Evolutionary conservation across 768 basidiomycete species (phyloP), one percentile per base, ranked within the genome.

Genomic region (Leccinum imitatum): DNA sequence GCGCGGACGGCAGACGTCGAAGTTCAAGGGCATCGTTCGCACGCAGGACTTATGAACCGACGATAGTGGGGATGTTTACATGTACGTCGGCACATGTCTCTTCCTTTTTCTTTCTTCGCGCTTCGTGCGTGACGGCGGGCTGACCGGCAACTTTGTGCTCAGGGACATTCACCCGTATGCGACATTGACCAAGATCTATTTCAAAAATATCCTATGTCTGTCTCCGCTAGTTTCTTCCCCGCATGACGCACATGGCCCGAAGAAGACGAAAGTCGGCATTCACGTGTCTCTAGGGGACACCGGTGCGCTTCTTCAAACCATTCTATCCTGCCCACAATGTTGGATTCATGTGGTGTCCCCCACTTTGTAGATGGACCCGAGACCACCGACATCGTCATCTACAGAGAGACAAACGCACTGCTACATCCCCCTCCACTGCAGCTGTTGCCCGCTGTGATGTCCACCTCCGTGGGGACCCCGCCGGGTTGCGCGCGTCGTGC

Each of bases 101-200:
- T 14, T 14, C 33, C 11, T 33, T 13, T 11, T 33, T 4, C 11
- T 37, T 37, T 37, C 35, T 37, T 37, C 14, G 35, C 35, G 3
- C 13, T 13, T 35, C 33, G 33, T 35, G 11, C 33, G 33, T 15
- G 35, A 37, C 35, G 6, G 14, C 35, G 5, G 14, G 14, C 35
- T 37, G 35, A 37, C 35, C 13, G 14, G 11, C n/a, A 17, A 9
- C 44, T 19, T 46, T 19, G 10, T 15, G 14, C 35, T 11, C 59
- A 90, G 89, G 77, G 86, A 90, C 65, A 82, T 92, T 10, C 87
- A 92, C 62, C 87, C 87, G 7, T 75, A 75, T n/a, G 85, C 89
- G 10, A 77, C 78, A 2, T 66, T 91, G 50, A 84, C 84, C 6
- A 79, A 78, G 53, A 76, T 86, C 3, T 91, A 88, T 68, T 88